Base-by-base conservation (phyloP, 2,329 filamentous ascomycete species). In the Didymella segeticola region DNA sequence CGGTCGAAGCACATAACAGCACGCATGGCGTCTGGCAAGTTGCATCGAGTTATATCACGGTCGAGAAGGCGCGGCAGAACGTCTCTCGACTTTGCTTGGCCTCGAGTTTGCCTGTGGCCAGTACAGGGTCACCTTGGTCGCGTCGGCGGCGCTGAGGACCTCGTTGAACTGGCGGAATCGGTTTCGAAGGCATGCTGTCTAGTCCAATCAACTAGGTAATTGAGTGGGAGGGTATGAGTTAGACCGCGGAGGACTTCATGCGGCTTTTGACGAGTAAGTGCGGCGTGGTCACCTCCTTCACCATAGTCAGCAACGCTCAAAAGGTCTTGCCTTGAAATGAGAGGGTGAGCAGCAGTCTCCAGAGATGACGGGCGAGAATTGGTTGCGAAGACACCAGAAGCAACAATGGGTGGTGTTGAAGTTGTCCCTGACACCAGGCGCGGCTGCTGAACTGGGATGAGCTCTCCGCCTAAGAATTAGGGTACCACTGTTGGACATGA, bases 381-480 rank as follows among this genome's bases (percentile, higher is more conserved):
- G 14, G 22, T 11, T n/a, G 36, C 17, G 22, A 6, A 10, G 2
- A 14, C 11, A n/a, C 22, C 10, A 2, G 36, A 4, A 10, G n/a
- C 30, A 42, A 23, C 11, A 25, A 17, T 22, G 33, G 20, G 31
- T 4, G 31, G 31, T 20, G 53, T 29, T 26, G 34, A 39, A 47
- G 31, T 47, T 43, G 58, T 52, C 20, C 45, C 33, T 49, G 45
- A 41, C 51, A 34, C 39, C 39, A 23, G 22, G 17, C 47, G 54
- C 53, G 60, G 56, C 46, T 53, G 33, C 45, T 46, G 48, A 56
- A 33, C 31, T 54, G 58, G 62, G 62, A 63, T 64, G 51, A 38
- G 49, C 51, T 47, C 15, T 60, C 47, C 34, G 52, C 56, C 60
- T 63, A 64, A 56, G 45, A 53, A 29, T 58, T 64, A 64, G 62